phyloP scores from a whole-genome alignment of 2,329 filamentous ascomycete genomes.

The Raffaelea deltoideospora region DNA sequence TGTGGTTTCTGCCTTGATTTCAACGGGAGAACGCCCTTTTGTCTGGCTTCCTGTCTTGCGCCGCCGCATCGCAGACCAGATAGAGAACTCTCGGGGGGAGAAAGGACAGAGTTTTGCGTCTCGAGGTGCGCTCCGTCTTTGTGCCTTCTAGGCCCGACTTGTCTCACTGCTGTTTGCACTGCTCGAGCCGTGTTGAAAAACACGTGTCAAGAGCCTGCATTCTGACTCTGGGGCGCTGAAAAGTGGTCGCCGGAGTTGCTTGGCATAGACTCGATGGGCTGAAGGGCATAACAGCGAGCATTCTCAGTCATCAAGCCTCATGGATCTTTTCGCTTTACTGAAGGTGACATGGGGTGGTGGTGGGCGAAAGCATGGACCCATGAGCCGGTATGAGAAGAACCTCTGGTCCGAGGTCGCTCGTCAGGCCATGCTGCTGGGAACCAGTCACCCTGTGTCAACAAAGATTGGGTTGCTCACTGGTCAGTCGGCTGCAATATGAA shows the following conservation, averaged over 20 bases:
- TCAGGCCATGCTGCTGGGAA: conserved; percentile 55
- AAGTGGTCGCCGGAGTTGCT: conserved; percentile 28
- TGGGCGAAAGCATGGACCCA: conserved; percentile 48
- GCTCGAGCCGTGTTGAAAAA: no score
- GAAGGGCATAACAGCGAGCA: conserved; percentile 22
- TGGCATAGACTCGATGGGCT: conserved; percentile 12
- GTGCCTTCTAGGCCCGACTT: not conserved
- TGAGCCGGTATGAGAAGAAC: conserved; percentile 66
- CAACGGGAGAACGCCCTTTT: conserved; percentile 39
- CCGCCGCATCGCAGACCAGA: no score
- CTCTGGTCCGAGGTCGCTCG: conserved; percentile 58
- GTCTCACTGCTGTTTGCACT: not conserved
- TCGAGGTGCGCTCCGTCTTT: not conserved
- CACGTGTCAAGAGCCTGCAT: not conserved
- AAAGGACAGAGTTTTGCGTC: not conserved
- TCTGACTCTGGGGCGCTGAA: conserved; percentile 30
- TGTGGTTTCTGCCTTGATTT: conserved; percentile 41
- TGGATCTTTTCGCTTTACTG: not conserved
- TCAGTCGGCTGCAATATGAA: conserved; percentile 12
- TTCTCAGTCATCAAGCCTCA: conserved; percentile 35
- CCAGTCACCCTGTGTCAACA: conserved; percentile 34
- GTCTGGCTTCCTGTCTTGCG: not conserved
- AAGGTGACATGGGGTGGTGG: conserved; percentile 13
- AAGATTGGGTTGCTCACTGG: conserved; percentile 4
- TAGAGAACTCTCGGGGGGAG: no score